phyloP scores from a whole-genome alignment of 768 basidiomycete genomes.

The Tricholoma hemisulphureum region DNA sequence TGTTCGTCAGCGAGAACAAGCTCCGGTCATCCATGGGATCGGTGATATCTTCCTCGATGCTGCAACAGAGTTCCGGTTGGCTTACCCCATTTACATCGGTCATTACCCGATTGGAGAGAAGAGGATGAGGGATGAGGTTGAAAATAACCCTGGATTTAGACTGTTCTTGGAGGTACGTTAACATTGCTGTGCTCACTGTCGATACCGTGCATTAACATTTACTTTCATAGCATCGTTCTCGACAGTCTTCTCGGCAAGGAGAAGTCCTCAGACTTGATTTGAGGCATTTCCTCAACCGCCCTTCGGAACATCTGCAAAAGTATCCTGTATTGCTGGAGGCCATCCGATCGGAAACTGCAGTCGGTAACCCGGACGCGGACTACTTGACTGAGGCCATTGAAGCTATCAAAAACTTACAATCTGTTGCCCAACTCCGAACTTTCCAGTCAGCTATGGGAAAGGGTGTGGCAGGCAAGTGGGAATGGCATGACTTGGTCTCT shows the following conservation, averaged over 20 bases:
- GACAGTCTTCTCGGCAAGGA: constrained; percentile 37
- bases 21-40: constrained; percentile 76
- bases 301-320: constrained; percentile 78
- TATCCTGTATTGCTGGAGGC: constrained; percentile 86
- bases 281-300: constrained; percentile 76
- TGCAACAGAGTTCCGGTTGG: constrained; percentile 82
- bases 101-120: constrained; percentile 85
- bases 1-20: constrained; percentile 83
- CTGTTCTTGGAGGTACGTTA: constrained; percentile 78
- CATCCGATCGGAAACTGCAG: constrained; percentile 77
- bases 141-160: constrained; percentile 76
- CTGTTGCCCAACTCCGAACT: constrained; percentile 77
- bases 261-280: constrained; percentile 54
- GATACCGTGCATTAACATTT: neutral
- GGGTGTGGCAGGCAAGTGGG: constrained; percentile 76
- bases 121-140: constrained; percentile 81
- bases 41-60: constrained; percentile 88
- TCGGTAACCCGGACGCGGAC: constrained; percentile 79
- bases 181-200: neutral
- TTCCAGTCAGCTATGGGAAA: constrained; percentile 90
- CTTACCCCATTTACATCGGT: constrained; percentile 84
- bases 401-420: constrained; percentile 79
- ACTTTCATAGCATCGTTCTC: constrained; percentile 40
- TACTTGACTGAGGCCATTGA: constrained; percentile 82
- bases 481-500: constrained; percentile 87